Evolutionary conservation across 2,329 filamentous ascomycete species (phyloP).

Genomic region (Aspergillus novoparasiticus): DNA sequence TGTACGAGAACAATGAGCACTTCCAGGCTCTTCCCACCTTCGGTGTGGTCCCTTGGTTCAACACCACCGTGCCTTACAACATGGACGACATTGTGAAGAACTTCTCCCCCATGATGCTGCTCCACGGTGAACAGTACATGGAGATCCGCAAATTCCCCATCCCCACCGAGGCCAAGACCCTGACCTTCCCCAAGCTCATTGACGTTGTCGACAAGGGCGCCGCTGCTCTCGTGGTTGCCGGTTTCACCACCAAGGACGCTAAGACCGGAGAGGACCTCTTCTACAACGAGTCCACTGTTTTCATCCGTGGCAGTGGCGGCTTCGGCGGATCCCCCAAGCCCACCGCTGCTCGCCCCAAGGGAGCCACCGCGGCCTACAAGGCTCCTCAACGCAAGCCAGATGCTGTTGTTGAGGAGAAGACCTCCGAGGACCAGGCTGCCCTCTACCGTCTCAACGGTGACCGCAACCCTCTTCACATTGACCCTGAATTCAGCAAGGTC

Average conservation of each 20-base stretch:
- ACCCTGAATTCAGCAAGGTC: slow-evolving; percentile 90
- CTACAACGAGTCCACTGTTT: slow-evolving; percentile 94
- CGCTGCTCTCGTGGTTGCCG: slow-evolving; percentile 79
- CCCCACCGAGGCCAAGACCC: slow-evolving; percentile 76
- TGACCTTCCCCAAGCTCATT: slow-evolving; percentile 77
- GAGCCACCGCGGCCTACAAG: slow-evolving; percentile 76
- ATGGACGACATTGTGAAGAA: slow-evolving; percentile 86
- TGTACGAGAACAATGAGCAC: slow-evolving; percentile 87
- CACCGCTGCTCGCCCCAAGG: slow-evolving; percentile 70
- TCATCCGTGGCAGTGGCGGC: slow-evolving; percentile 86
- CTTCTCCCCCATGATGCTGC: slow-evolving; percentile 97
- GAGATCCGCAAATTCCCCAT: slow-evolving; percentile 92
- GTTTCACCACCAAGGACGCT: slow-evolving; percentile 80
- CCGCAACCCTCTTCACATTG: slow-evolving; percentile 94
- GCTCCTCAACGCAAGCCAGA: slow-evolving; percentile 78
- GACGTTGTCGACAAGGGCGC: slow-evolving; percentile 96
- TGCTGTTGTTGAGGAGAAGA: slow-evolving; percentile 79
- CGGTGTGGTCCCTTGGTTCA: slow-evolving; percentile 93
- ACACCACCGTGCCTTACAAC: slow-evolving; percentile 76
- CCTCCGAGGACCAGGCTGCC: slow-evolving; percentile 86
- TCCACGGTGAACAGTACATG: slow-evolving; percentile 98
- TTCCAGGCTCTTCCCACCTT: slow-evolving; percentile 96
- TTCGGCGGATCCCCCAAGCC: slow-evolving; percentile 81
- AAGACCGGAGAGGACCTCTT: slow-evolving; percentile 87
- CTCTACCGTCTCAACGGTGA: slow-evolving; percentile 93